Conservation (phyloP, 495 filamentous ascomycete genomes). For the Aspergillus egyptiacus region DNA sequence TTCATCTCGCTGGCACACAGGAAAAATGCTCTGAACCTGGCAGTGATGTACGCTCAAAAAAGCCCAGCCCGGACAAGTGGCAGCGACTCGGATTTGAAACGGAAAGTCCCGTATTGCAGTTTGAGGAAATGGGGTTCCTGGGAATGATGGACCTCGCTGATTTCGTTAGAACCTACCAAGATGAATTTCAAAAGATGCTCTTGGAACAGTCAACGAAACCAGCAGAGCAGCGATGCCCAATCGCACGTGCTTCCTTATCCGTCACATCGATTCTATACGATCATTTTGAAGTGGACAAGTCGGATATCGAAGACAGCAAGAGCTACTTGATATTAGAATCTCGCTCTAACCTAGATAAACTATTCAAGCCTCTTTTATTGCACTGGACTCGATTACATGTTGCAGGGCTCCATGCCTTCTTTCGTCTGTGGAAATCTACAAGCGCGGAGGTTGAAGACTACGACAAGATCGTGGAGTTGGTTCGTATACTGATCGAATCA, state of each 20-base stretch:
- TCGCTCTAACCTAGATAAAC: slow-evolving; percentile 70
- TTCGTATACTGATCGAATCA: slow-evolving; percentile 86
- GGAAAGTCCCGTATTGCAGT: slow-evolving; percentile 78
- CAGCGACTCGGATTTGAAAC: slow-evolving; percentile 85
- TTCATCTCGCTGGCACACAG: slow-evolving; percentile 78
- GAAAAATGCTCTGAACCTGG: slow-evolving; percentile 29
- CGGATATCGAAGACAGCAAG: slow-evolving; percentile 74
- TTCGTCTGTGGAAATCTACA: slow-evolving; percentile 87
- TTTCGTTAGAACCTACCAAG: slow-evolving; percentile 84
- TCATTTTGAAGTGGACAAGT: slow-evolving; percentile 90
- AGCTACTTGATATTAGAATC: slow-evolving; percentile 73
- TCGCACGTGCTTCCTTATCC: slow-evolving; percentile 80
- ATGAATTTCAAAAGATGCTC: slow-evolving; percentile 84
- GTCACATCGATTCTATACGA: slow-evolving; percentile 87
- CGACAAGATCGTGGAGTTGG: slow-evolving; percentile 82
- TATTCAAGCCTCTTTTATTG: slow-evolving; percentile 82
- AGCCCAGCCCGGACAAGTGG: slow-evolving; percentile 91
- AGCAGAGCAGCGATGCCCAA: slow-evolving; percentile 69
- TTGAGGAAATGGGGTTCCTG: slow-evolving; percentile 78
- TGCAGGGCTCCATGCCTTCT: slow-evolving; percentile 79
- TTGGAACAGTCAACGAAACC: slow-evolving; percentile 80
- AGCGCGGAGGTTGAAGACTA: slow-evolving; percentile 81
- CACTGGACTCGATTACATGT: slow-evolving; percentile 97
- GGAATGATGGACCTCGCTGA: slow-evolving; percentile 98
- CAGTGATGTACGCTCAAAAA: slow-evolving; percentile 48